These are phyloP conservation scores for Paecilomyces variotii DNA, from an alignment of 2,329 filamentous ascomycete species.

Conservation along the genomic window DNA sequence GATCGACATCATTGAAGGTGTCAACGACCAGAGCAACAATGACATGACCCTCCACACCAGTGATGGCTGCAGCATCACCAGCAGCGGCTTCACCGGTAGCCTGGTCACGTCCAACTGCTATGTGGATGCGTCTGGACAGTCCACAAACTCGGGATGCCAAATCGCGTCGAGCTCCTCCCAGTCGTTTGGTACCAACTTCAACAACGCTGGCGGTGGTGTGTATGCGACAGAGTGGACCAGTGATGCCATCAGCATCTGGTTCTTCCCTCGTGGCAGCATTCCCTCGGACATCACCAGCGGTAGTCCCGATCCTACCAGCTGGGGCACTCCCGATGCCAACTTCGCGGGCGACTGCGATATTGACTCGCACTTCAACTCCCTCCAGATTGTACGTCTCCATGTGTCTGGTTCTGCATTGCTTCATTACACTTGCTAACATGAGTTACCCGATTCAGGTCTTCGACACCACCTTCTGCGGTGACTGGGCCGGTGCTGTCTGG, in stretches of 20 bases:
- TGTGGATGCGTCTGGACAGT: slow-evolving; percentile 35
- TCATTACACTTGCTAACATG: background rate
- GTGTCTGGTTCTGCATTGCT: background rate
- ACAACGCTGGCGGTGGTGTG: slow-evolving; percentile 59
- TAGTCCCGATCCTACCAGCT: slow-evolving; percentile 57
- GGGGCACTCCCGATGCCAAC: slow-evolving; percentile 59
- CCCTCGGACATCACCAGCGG: slow-evolving; percentile 55
- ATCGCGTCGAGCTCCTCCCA: slow-evolving; percentile 41
- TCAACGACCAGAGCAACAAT: slow-evolving; percentile 55
- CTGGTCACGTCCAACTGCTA: slow-evolving; percentile 52
- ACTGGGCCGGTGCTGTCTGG: slow-evolving; percentile 75
- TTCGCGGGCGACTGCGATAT: slow-evolving; percentile 69
- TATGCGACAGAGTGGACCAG: slow-evolving; percentile 72
- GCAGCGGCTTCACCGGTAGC: slow-evolving; percentile 40
- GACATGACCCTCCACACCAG: slow-evolving; percentile 61
- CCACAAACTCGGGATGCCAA: slow-evolving; percentile 51
- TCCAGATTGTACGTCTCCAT: slow-evolving; percentile 53
- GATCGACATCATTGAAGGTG: slow-evolving; percentile 74
- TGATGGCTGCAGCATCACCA: slow-evolving; percentile 50
- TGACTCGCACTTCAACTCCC: slow-evolving; percentile 57
- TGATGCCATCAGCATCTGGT: slow-evolving; percentile 66
- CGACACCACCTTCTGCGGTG: slow-evolving; percentile 79
- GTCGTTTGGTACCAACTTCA: slow-evolving; percentile 64
- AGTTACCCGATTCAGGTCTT: slow-evolving; percentile 31
- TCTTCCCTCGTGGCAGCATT: slow-evolving; percentile 63